Conservation (phyloP, 1,139 yeast species). For the Blastobotrys ciferrii region DNA sequence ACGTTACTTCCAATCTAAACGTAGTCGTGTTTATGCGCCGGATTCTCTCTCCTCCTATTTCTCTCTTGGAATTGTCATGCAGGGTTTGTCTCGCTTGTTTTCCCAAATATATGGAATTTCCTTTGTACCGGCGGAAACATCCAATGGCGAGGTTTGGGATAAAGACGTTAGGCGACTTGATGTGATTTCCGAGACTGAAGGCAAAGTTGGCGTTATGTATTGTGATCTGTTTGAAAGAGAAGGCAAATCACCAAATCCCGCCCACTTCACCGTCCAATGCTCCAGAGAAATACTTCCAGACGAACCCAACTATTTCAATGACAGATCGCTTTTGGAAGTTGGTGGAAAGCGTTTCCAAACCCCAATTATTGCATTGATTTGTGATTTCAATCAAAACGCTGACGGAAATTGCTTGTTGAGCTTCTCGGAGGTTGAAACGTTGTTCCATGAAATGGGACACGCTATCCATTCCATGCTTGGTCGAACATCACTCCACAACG, state of each 20-base stretch:
- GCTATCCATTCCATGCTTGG: slow-evolving; percentile 98
- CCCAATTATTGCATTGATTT: slow-evolving; percentile 86
- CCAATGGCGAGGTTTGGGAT: slow-evolving; percentile 85
- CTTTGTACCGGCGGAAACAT: slow-evolving; percentile 63
- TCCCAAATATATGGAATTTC: slow-evolving; percentile 70
- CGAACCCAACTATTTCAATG: slow-evolving; percentile 33
- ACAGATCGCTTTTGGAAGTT: slow-evolving; percentile 26
- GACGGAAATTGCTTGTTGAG: slow-evolving; percentile 50
- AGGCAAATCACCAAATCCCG: slow-evolving; percentile 70
- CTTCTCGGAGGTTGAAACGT: slow-evolving; percentile 81
- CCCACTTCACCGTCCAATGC: slow-evolving; percentile 96
- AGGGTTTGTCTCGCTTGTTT: slow-evolving; percentile 76
- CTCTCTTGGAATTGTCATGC: slow-evolving; percentile 82
- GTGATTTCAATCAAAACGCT: slow-evolving; percentile 57
- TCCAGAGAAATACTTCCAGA: slow-evolving; percentile 68
- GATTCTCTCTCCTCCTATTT: slow-evolving; percentile 48
- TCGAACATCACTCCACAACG: slow-evolving; percentile 81
- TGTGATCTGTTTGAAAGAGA: slow-evolving; percentile 63
- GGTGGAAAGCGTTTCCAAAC: slow-evolving; percentile 59
- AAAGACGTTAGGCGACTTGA: slow-evolving; percentile 80
- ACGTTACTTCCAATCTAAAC: slow-evolving; percentile 35
- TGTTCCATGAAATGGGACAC: slow-evolving; percentile 99
- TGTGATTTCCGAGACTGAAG: slow-evolving; percentile 61
- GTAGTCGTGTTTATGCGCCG: slow-evolving; percentile 25
- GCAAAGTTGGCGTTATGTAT: slow-evolving; percentile 61